Percentiles rank a stretch among this genome's conserved stretches.
phyloP scores from a whole-genome alignment of 2,329 filamentous ascomycete species.

The Colletotrichum sidae region DNA sequence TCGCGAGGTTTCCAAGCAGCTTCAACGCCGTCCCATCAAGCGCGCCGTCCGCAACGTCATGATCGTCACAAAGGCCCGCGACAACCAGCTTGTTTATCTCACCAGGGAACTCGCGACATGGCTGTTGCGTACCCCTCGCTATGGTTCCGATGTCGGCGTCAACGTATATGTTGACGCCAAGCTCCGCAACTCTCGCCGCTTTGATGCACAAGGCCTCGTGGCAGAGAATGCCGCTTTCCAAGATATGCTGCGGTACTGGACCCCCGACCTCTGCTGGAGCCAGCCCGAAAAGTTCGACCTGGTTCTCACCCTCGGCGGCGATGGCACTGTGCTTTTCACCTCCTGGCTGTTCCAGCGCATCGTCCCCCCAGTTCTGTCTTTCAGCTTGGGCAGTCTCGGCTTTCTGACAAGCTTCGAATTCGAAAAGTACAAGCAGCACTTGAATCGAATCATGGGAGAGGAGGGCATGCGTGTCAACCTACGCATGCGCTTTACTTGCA shows the following conservation, averaged over 20 bases:
- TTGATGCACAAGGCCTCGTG: conserved; percentile 79
- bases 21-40: conserved; percentile 91
- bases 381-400: conserved; percentile 86
- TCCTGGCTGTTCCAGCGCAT: conserved; percentile 93
- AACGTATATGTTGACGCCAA: conserved; percentile 99
- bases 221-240: conserved; percentile 81
- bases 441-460: conserved; percentile 92
- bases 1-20: conserved; percentile 93
- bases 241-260: conserved; percentile 94
- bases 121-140: conserved; percentile 89
- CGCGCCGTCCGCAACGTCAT: conserved; percentile 93
- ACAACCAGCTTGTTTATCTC: conserved; percentile 90
- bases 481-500: conserved; percentile 99
- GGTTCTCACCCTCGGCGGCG: conserved; percentile 87
- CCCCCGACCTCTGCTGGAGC: conserved; percentile 93
- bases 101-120: conserved; percentile 90
- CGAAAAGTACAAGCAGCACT: conserved; percentile 85
- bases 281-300: conserved; percentile 96
- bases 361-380: conserved; percentile 86
- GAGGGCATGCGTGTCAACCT: conserved; percentile 97
- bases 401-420: conserved; percentile 92
- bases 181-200: conserved; percentile 87
- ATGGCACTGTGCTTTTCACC: conserved; percentile 89
- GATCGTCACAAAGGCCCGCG: conserved; percentile 98
- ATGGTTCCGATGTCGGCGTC: conserved; percentile 89